Evolutionary conservation across 2,329 filamentous ascomycete genomes (phyloP).

Genomic region (Xylaria sp.): DNA sequence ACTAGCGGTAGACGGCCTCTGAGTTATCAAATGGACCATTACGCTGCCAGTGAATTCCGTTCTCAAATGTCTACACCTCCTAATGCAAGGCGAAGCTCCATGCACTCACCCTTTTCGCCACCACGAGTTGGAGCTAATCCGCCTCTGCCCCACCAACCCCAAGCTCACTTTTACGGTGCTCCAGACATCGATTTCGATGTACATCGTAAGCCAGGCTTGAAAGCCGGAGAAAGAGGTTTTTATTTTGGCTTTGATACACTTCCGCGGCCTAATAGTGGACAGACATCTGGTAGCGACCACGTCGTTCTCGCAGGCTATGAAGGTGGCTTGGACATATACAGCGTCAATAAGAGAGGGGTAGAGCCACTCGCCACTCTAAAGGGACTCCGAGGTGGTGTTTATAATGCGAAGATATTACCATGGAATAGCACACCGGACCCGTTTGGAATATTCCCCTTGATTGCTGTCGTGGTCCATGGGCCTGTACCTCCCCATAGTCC

Average conservation of each 20-base stretch:
- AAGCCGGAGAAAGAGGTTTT: conserved; percentile 75
- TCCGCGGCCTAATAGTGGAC: conserved; percentile 54
- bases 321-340: conserved; percentile 79
- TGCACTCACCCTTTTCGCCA: conserved; percentile 60
- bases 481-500: conserved; percentile 65
- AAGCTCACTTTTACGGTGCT: conserved; percentile 74
- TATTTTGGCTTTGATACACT: conserved; percentile 85
- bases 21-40: conserved; percentile 56
- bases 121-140: conserved; percentile 56
- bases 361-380: conserved; percentile 76
- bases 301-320: conserved; percentile 82
- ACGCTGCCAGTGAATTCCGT: conserved; percentile 51
- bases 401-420: conserved; percentile 83
- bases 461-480: conserved; percentile 84
- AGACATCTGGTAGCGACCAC: conserved; percentile 63
- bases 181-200: conserved; percentile 75
- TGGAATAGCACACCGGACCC: conserved; percentile 68
- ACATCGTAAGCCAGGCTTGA: conserved; percentile 62
- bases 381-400: conserved; percentile 80
- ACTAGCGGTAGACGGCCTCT: conserved; percentile 51
- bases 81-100: conserved; percentile 56
- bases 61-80: conserved; percentile 55
- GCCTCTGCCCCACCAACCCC: conserved; percentile 71
- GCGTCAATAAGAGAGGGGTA: conserved; percentile 76
- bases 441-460: conserved; percentile 71